Evolutionary conservation across 176 grass and related monocot genomes (phyloP).

Genomic region (Poa pratensis): DNA sequence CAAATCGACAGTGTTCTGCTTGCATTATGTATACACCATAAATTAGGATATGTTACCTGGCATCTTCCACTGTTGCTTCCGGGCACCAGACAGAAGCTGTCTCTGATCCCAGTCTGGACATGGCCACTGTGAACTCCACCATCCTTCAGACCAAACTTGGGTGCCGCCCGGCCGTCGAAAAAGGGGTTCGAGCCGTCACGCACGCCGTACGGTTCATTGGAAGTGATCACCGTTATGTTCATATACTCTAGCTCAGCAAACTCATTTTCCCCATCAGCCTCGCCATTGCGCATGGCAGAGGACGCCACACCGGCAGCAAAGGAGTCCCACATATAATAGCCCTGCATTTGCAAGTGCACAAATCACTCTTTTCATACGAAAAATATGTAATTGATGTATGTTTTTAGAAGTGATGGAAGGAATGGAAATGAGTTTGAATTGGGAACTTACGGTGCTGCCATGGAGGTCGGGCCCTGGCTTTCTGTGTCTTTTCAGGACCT

Average conservation of each 20-base stretch:
- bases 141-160: constrained; percentile 58
- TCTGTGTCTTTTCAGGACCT: constrained; percentile 34
- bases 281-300: constrained; percentile 62
- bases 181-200: constrained; percentile 65
- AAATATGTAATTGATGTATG: background rate
- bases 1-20: background rate
- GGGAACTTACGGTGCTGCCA: constrained; percentile 53
- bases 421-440: background rate
- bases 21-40: background rate
- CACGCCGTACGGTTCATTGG: constrained; percentile 57
- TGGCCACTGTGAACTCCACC: constrained; percentile 74
- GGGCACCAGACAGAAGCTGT: constrained; percentile 60
- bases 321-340: constrained; percentile 80
- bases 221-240: constrained; percentile 75
- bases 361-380: background rate
- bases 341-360: constrained; percentile 36
- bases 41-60: constrained; percentile 43
- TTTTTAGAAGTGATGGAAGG: background rate
- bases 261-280: constrained; percentile 60
- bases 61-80: constrained; percentile 58
- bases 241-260: constrained; percentile 70
- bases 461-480: constrained; percentile 39
- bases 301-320: constrained; percentile 61
- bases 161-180: constrained; percentile 51
- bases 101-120: constrained; percentile 69